Percentiles rank a stretch among this genome's conserved stretches.
These are phyloP conservation scores for Capsaspora owczarzaki DNA, from an alignment of 78 protist species.

Conservation along the genomic window DNA sequence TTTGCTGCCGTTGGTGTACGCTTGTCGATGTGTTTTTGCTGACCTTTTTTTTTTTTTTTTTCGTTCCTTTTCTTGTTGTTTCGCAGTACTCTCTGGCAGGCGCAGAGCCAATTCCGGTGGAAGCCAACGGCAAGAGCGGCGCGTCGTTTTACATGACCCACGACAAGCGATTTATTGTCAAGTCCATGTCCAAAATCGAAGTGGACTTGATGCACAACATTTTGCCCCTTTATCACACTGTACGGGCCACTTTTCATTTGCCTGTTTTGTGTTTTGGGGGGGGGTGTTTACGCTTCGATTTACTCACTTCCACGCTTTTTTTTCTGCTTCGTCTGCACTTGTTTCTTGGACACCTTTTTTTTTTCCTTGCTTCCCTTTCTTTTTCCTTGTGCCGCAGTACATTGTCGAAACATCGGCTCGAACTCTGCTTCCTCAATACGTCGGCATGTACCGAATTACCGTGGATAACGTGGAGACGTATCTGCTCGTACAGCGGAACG, in stretches of 20 bases:
- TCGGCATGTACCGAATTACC: conserved; percentile 4
- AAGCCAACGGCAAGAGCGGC: neutral
- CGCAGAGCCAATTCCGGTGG: neutral
- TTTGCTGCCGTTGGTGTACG: neutral
- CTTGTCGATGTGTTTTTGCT: neutral
- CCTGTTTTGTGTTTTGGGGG: neutral
- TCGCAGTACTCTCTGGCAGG: neutral
- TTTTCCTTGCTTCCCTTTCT: neutral
- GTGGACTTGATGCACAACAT: neutral
- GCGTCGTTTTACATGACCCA: neutral
- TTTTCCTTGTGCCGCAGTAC: neutral
- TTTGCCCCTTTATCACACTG: neutral
- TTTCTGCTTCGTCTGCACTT: neutral
- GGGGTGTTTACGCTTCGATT: neutral
- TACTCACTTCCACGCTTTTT: neutral
- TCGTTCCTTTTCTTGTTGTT: too few relatives aligned
- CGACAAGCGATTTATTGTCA: neutral
- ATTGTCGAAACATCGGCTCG: neutral
- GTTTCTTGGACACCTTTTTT: neutral
- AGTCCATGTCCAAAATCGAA: neutral
- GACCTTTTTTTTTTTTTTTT: neutral
- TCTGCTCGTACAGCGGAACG: neutral
- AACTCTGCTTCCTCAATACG: neutral
- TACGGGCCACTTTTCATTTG: neutral
- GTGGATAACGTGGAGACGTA: neutral